Conservation (phyloP, 2,329 filamentous ascomycete genomes). For the Fusarium luffae region DNA sequence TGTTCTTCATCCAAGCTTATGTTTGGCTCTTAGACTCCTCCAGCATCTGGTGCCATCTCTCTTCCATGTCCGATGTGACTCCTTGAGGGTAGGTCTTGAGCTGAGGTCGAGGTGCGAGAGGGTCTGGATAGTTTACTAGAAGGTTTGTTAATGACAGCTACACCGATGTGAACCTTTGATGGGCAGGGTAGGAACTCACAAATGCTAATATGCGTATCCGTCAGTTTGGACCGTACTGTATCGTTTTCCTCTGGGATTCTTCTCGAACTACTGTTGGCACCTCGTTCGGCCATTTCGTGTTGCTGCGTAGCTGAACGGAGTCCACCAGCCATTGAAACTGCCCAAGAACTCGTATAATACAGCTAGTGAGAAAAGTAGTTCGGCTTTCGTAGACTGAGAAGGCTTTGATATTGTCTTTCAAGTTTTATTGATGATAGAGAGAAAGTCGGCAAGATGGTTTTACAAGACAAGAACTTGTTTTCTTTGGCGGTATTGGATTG, state of each 20-base stretch:
- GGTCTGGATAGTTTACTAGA: slow-evolving; percentile 56
- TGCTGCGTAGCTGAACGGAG: slow-evolving; percentile 31
- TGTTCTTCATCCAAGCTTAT: background rate
- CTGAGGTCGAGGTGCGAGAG: slow-evolving; percentile 54
- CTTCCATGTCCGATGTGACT: slow-evolving; percentile 56
- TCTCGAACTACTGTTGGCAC: slow-evolving; percentile 47
- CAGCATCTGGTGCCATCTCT: slow-evolving; percentile 52
- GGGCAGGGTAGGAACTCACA: slow-evolving; percentile 49
- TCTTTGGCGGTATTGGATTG: too few species aligned
- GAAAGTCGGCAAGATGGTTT: background rate
- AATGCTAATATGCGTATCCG: slow-evolving; percentile 60
- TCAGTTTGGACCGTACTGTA: slow-evolving; percentile 51
- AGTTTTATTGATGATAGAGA: background rate
- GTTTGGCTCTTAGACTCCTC: slow-evolving; percentile 28
- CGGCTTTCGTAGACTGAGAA: background rate
- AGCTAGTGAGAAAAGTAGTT: background rate
- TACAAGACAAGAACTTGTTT: slow-evolving; percentile 28
- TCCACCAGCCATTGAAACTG: slow-evolving; percentile 34
- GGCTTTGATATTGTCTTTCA: background rate
- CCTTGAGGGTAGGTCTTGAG: slow-evolving; percentile 52
- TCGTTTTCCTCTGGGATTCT: slow-evolving; percentile 59
- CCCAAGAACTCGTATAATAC: background rate
- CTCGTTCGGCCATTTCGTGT: slow-evolving; percentile 40
- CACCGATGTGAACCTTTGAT: background rate
- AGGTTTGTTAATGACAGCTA: slow-evolving; percentile 20